Conservation (phyloP, 177 flowering plant species). For the Vitis hybrid region DNA sequence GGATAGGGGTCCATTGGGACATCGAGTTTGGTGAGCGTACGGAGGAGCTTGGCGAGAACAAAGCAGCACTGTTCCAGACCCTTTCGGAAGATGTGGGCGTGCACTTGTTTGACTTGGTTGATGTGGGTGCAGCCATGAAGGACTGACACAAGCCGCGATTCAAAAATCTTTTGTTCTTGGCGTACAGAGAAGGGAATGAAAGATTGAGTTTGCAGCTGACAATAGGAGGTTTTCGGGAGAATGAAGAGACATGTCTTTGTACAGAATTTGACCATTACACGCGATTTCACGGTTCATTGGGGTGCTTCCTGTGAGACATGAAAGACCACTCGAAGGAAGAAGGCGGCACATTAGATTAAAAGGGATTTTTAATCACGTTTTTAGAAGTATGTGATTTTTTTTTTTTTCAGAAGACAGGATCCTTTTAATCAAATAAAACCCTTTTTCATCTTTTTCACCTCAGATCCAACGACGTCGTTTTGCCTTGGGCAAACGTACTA, state of each 20-base stretch:
- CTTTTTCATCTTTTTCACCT: too few relatives aligned
- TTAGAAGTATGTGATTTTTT: too few relatives aligned
- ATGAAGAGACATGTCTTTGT: slow-evolving; percentile 1
- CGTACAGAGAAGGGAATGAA: slow-evolving; percentile 20
- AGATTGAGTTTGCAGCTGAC: not conserved
- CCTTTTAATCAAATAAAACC: too few relatives aligned
- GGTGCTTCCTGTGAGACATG: too few relatives aligned
- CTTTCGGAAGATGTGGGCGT: slow-evolving; percentile 38
- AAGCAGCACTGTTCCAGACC: slow-evolving; percentile 47
- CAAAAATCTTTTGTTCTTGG: slow-evolving; percentile 25
- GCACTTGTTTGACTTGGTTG: slow-evolving; percentile 42
- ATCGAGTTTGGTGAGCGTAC: slow-evolving; percentile 36
- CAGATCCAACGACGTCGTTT: too few relatives aligned
- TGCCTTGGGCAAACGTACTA: too few relatives aligned
- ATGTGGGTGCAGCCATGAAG: slow-evolving; percentile 38
- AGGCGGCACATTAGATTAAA: too few relatives aligned
- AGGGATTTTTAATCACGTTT: too few relatives aligned
- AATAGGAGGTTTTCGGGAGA: not conserved
- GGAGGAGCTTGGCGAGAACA: slow-evolving; percentile 48
- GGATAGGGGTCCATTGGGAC: slow-evolving; percentile 47
- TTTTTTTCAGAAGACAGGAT: too few relatives aligned
- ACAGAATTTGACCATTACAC: slow-evolving; percentile 14
- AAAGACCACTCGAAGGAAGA: too few relatives aligned
- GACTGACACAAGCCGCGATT: slow-evolving; percentile 31
- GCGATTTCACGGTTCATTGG: not conserved